Conservation (phyloP, 495 filamentous ascomycete species). For the Schizothecium vesticola region DNA sequence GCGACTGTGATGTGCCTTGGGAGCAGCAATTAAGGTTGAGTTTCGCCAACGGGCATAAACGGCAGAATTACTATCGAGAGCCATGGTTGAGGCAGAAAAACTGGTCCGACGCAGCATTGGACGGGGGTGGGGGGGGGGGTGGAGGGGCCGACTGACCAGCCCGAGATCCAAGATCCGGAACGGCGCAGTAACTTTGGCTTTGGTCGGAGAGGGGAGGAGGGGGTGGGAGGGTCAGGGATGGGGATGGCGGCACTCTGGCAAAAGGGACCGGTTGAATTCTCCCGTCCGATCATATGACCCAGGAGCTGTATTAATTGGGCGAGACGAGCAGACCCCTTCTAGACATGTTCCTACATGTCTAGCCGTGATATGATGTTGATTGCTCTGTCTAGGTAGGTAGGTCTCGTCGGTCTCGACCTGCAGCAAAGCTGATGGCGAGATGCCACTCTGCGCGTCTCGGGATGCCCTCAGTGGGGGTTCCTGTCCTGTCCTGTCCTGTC, state of each 20-base stretch:
- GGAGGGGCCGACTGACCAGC: not conserved
- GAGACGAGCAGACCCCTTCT: not conserved
- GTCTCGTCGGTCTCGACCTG: not conserved
- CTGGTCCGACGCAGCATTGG: not conserved
- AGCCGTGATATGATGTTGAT: not conserved
- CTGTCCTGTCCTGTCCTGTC: not conserved
- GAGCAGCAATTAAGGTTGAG: conserved; percentile 10
- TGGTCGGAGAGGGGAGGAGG: not conserved
- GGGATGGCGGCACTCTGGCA: conserved; percentile 29
- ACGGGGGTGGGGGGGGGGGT: not conserved
- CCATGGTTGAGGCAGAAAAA: not conserved
- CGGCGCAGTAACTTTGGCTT: not conserved
- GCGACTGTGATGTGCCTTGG: conserved; percentile 10
- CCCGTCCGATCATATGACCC: conserved; percentile 44
- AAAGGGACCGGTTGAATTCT: conserved; percentile 41
- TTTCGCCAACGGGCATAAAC: conserved; percentile 7
- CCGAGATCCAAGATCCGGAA: conserved; percentile 21
- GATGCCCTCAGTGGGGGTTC: not conserved
- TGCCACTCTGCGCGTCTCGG: not conserved
- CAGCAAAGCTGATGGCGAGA: not conserved
- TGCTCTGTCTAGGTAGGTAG: not conserved
- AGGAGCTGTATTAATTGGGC: conserved; percentile 30
- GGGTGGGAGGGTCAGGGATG: conserved; percentile 18
- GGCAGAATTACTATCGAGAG: conserved; percentile 6
- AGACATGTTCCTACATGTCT: not conserved